Conservation (phyloP, 306 rosid genomes). For the Dryas alaskensis region DNA sequence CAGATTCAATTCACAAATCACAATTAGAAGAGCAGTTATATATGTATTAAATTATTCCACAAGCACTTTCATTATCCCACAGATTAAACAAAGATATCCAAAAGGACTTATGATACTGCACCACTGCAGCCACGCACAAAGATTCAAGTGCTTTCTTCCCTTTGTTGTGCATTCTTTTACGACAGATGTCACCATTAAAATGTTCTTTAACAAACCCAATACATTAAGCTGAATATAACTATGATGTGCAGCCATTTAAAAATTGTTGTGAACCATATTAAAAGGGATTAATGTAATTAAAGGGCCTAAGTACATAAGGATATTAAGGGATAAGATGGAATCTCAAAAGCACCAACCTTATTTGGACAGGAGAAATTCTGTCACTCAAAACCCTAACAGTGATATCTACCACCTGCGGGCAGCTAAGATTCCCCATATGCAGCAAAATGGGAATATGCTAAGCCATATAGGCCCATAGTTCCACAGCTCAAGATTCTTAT, state of each 20-base stretch:
- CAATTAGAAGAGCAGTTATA: no score
- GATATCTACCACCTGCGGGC: not conserved
- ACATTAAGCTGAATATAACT: not conserved
- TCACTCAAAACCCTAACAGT: slow-evolving; percentile 65
- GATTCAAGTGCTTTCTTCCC: slow-evolving; percentile 27
- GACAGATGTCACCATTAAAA: slow-evolving; percentile 17
- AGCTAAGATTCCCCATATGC: not conserved
- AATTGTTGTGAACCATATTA: not conserved
- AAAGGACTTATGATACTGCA: slow-evolving; percentile 9
- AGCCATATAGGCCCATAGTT: no score
- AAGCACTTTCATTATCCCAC: slow-evolving; percentile 20
- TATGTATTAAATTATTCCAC: not conserved
- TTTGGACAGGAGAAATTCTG: slow-evolving; percentile 46
- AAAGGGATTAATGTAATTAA: slow-evolving; percentile 16
- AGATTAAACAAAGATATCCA: slow-evolving; percentile 31
- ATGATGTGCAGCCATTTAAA: no score
- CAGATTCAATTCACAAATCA: not conserved
- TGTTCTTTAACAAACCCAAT: slow-evolving; percentile 34
- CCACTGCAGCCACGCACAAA: slow-evolving; percentile 23
- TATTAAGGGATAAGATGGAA: slow-evolving; percentile 29
- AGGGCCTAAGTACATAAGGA: not conserved
- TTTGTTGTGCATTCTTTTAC: slow-evolving; percentile 8
- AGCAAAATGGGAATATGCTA: no score
- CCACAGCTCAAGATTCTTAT: no score
- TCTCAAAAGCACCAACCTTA: slow-evolving; percentile 65